Conservation (phyloP, 169 alveolate species). For the Plasmodium adleri region DNA sequence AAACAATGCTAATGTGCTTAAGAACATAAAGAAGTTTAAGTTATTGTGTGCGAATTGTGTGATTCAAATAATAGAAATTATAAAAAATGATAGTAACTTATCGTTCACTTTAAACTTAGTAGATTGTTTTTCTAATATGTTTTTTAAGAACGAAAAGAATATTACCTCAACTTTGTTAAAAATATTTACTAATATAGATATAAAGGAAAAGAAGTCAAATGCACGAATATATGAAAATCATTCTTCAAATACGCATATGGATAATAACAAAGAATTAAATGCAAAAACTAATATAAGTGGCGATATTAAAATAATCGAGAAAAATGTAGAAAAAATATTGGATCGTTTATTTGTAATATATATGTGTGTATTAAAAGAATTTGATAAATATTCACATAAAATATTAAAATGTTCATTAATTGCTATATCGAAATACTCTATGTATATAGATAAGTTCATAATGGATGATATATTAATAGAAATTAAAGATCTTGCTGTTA, state of each 20-base stretch:
- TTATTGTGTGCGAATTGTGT: slow-evolving; percentile 50
- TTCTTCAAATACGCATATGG: not conserved
- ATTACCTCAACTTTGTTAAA: slow-evolving; percentile 36
- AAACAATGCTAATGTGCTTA: not conserved
- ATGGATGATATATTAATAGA: slow-evolving; percentile 72
- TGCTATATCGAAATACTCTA: slow-evolving; percentile 46
- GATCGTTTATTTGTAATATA: slow-evolving; percentile 59
- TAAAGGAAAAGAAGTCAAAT: slow-evolving; percentile 42
- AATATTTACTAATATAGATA: slow-evolving; percentile 39
- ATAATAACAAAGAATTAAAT: slow-evolving; percentile 14
- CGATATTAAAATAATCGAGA: slow-evolving; percentile 51
- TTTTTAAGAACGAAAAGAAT: slow-evolving; percentile 38
- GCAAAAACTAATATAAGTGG: slow-evolving; percentile 63
- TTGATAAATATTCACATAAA: slow-evolving; percentile 20
- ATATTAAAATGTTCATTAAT: slow-evolving; percentile 39
- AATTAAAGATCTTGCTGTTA: slow-evolving; percentile 37
- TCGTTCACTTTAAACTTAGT: slow-evolving; percentile 22
- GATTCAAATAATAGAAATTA: slow-evolving; percentile 40
- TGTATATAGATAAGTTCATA: slow-evolving; percentile 50
- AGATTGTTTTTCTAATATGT: slow-evolving; percentile 26
- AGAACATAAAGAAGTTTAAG: not conserved
- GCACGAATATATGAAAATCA: slow-evolving; percentile 49
- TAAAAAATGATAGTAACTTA: slow-evolving; percentile 52
- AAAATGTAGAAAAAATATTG: slow-evolving; percentile 49
- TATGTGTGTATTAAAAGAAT: slow-evolving; percentile 52